These are phyloP conservation scores for Paspalum notatum DNA, from an alignment of 176 grass and related monocot species.

Conservation along the genomic window DNA sequence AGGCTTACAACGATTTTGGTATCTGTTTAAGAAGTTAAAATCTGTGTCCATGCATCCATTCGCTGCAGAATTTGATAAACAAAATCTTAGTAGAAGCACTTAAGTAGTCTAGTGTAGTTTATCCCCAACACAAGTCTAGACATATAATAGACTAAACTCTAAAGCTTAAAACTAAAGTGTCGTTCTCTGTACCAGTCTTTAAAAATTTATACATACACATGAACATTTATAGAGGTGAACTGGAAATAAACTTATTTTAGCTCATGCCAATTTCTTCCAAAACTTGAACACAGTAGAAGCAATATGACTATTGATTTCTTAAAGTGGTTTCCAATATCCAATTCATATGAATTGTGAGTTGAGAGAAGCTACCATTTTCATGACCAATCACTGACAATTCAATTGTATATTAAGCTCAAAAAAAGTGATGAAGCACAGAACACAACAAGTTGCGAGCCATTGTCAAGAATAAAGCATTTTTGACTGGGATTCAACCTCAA, in stretches of 20 bases:
- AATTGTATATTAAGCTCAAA: neutral
- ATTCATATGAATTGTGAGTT: neutral
- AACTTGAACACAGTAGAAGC: neutral
- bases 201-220: neutral
- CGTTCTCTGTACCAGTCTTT: neutral
- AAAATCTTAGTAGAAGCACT: slow-evolving; percentile 13
- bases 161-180: neutral
- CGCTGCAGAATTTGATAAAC: too few relatives aligned
- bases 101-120: neutral
- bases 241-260: neutral
- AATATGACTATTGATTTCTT: neutral
- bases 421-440: neutral
- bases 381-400: too few relatives aligned
- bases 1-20: too few relatives aligned
- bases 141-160: neutral
- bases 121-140: neutral
- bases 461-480: neutral
- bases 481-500: neutral
- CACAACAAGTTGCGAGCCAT: neutral
- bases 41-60: too few relatives aligned
- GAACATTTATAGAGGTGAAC: neutral
- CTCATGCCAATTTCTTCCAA: neutral
- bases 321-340: neutral
- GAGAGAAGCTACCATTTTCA: neutral
- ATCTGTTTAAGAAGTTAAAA: too few relatives aligned